phyloP scores from a whole-genome alignment of 306 rosid genomes.

The Purshia tridentata region DNA sequence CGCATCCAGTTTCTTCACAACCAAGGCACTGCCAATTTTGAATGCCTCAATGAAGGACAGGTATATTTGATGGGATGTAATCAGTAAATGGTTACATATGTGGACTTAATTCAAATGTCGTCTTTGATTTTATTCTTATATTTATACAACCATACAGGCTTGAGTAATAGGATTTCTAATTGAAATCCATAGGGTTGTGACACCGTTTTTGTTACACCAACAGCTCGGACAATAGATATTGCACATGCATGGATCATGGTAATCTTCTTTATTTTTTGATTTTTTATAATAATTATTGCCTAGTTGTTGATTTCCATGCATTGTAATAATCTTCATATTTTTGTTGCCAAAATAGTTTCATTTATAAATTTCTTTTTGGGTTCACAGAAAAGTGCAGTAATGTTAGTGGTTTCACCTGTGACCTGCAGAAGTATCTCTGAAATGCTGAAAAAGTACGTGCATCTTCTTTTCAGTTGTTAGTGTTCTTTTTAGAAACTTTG shows the following conservation, averaged over 20 bases:
- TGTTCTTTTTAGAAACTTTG: not conserved
- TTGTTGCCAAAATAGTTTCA: not conserved
- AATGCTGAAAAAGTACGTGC: slow-evolving; percentile 81
- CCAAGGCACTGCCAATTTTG: slow-evolving; percentile 91
- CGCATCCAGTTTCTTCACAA: slow-evolving; percentile 92
- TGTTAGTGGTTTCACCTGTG: slow-evolving; percentile 65
- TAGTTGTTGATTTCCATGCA: slow-evolving; percentile 25
- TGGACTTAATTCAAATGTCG: slow-evolving; percentile 20
- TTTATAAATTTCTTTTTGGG: not conserved
- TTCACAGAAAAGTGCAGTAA: slow-evolving; percentile 70
- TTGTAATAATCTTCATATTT: slow-evolving; percentile 11
- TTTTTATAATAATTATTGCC: not conserved
- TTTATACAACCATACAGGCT: slow-evolving; percentile 54
- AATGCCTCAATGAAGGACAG: slow-evolving; percentile 67
- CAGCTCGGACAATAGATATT: slow-evolving; percentile 94
- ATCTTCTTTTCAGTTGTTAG: not conserved
- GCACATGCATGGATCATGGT: slow-evolving; percentile 96
- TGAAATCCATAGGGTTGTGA: slow-evolving; percentile 92
- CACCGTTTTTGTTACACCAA: slow-evolving; percentile 93
- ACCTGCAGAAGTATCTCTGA: slow-evolving; percentile 53
- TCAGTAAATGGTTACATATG: slow-evolving; percentile 28
- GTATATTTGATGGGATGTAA: slow-evolving; percentile 45
- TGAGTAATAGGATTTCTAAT: slow-evolving; percentile 68
- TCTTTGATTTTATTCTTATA: slow-evolving; percentile 38
- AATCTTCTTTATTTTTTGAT: slow-evolving; percentile 24